phyloP scores from a whole-genome alignment of 805 yeast species.

The Barnettozyma sp. region DNA sequence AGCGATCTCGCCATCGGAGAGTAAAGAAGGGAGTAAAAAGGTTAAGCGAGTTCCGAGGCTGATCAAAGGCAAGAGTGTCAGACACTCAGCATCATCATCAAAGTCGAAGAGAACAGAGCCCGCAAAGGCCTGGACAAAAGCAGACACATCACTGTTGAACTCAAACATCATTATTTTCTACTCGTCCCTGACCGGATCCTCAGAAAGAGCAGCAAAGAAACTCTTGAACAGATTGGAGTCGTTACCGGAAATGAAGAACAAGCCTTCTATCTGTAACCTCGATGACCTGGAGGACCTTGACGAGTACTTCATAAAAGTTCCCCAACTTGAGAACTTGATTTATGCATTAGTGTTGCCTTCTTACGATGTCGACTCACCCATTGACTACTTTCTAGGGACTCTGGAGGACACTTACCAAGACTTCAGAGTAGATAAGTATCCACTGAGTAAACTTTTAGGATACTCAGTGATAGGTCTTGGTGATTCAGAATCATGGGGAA shows the following conservation, averaged over 20 bases:
- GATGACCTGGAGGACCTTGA: slow-evolving; percentile 85
- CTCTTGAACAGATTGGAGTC: slow-evolving; percentile 35
- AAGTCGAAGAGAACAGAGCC: slow-evolving; percentile 21
- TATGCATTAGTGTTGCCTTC: slow-evolving; percentile 80
- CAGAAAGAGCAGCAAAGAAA: slow-evolving; percentile 58
- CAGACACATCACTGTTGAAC: slow-evolving; percentile 37
- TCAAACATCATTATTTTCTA: slow-evolving; percentile 66
- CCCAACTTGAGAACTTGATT: slow-evolving; percentile 41
- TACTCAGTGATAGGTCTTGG: slow-evolving; percentile 86
- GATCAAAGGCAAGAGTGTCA: slow-evolving; percentile 33
- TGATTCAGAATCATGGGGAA: slow-evolving; percentile 71
- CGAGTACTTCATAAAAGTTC: slow-evolving; percentile 66
- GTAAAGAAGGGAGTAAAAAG: too few relatives aligned
- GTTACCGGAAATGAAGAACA: slow-evolving; percentile 25
- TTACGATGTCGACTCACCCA: slow-evolving; percentile 87
- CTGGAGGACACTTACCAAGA: slow-evolving; percentile 77
- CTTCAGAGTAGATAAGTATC: slow-evolving; percentile 78
- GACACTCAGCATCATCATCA: too few relatives aligned
- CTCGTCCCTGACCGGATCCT: slow-evolving; percentile 80
- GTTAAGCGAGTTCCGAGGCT: slow-evolving; percentile 36
- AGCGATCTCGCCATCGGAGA: too few relatives aligned
- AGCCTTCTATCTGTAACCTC: slow-evolving; percentile 54
- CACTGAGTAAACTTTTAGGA: slow-evolving; percentile 62
- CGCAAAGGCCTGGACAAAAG: slow-evolving; percentile 32
- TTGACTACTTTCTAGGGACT: slow-evolving; percentile 79